Conservation (phyloP, 2,329 filamentous ascomycete genomes). For the Neopestalotiopsis sp. region DNA sequence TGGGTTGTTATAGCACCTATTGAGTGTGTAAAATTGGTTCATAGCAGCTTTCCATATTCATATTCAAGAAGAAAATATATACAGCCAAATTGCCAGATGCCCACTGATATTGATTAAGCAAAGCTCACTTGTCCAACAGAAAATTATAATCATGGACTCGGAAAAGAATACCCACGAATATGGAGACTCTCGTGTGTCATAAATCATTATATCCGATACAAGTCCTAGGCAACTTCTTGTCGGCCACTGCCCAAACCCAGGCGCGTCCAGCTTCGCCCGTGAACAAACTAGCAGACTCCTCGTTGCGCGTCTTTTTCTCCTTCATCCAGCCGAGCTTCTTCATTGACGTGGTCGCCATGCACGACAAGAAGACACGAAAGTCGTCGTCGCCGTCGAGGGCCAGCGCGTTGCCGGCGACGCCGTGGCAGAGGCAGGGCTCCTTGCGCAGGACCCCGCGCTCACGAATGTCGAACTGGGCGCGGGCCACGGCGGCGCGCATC, state of each 20-base stretch:
- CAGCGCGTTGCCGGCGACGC: conserved; percentile 68
- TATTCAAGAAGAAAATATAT: background rate
- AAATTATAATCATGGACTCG: background rate
- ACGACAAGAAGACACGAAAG: conserved; percentile 31
- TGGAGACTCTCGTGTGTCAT: conserved; percentile 19
- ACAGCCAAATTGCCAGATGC: background rate
- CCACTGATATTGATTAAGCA: background rate
- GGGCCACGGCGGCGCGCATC: conserved; percentile 58
- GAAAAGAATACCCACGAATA: too few species aligned
- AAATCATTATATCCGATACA: conserved; percentile 37
- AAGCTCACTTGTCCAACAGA: background rate
- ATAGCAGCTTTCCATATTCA: background rate
- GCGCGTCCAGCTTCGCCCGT: conserved; percentile 35
- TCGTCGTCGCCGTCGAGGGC: conserved; percentile 26
- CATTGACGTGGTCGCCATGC: conserved; percentile 28
- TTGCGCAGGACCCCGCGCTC: conserved; percentile 66
- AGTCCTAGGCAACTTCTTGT: conserved; percentile 21
- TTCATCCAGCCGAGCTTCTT: conserved; percentile 18
- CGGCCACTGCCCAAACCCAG: conserved; percentile 35
- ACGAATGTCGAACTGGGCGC: conserved; percentile 59
- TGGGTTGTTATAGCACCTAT: background rate
- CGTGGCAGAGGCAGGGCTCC: conserved; percentile 70
- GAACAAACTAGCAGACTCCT: conserved; percentile 28
- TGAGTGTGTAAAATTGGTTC: background rate
- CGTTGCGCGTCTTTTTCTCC: conserved; percentile 18